Percentiles rank a stretch among this genome's conserved stretches.
These are phyloP conservation scores for Ogataea neopini DNA, from an alignment of 805 yeast species.

Conservation along the genomic window DNA sequence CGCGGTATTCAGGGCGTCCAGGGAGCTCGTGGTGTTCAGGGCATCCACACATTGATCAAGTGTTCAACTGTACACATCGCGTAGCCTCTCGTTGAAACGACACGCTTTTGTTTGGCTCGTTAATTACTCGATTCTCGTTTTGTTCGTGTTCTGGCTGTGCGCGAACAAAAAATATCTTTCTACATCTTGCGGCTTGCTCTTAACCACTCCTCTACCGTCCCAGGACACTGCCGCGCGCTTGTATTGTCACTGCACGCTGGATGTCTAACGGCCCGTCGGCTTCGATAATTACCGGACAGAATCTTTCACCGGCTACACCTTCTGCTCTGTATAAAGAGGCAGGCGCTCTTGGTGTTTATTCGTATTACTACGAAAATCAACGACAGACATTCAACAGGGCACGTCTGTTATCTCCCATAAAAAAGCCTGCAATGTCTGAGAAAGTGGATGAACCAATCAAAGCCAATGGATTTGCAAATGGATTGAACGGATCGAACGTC, in stretches of 20 bases:
- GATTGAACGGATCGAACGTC: too few relatives aligned
- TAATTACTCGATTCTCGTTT: too few relatives aligned
- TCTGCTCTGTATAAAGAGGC: slow-evolving; percentile 26
- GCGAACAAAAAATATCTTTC: too few relatives aligned
- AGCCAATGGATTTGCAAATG: neutral
- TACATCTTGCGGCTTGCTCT: slow-evolving; percentile 1
- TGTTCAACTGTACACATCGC: too few relatives aligned
- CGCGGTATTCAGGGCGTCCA: too few relatives aligned
- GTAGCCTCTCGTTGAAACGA: too few relatives aligned
- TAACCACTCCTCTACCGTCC: too few relatives aligned
- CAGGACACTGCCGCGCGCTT: neutral
- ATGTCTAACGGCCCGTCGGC: neutral
- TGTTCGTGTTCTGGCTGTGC: neutral
- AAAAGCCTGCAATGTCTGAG: neutral
- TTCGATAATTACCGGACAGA: too few relatives aligned
- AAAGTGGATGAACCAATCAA: neutral
- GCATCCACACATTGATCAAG: too few relatives aligned
- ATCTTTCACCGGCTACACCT: neutral
- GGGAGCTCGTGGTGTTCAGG: too few relatives aligned
- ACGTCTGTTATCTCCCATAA: slow-evolving; percentile 20
- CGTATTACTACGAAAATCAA: slow-evolving; percentile 25
- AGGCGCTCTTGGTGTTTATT: slow-evolving; percentile 34
- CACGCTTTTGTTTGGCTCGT: too few relatives aligned
- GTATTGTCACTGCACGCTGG: neutral
- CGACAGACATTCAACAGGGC: slow-evolving; percentile 16